These are phyloP conservation scores for Apiotrichum mycotoxinovorans DNA, from an alignment of 1,284 basidiomycete genomes.

Conservation along the genomic window DNA sequence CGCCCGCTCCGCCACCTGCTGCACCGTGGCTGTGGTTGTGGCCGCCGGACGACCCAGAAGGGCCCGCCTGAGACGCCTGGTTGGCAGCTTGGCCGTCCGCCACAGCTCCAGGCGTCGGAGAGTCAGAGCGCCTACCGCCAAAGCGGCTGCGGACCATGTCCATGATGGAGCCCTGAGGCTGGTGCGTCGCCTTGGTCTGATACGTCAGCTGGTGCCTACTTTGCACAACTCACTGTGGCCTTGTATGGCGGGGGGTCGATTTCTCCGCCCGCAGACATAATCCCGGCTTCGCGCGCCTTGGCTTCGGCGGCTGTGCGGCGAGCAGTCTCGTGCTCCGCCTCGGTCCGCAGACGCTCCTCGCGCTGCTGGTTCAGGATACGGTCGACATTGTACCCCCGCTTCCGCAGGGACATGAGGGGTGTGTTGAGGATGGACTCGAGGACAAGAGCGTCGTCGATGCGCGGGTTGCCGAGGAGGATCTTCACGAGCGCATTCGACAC, in stretches of 20 bases:
- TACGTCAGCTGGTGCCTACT: neutral
- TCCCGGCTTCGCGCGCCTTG: neutral
- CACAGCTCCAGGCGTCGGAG: neutral
- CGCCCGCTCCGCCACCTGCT: neutral
- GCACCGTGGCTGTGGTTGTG: neutral
- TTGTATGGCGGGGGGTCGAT: neutral
- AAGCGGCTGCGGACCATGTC: conserved; percentile 3
- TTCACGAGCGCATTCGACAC: conserved; percentile 58
- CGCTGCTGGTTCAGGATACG: conserved; percentile 82
- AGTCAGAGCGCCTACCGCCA: neutral
- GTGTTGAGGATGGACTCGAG: conserved; percentile 77
- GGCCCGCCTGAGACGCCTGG: too few species aligned
- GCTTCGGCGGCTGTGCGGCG: neutral
- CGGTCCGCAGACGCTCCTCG: conserved; percentile 64
- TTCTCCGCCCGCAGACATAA: neutral
- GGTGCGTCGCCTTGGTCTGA: neutral
- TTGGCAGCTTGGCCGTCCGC: neutral
- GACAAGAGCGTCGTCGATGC: conserved; percentile 76
- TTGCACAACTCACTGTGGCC: neutral
- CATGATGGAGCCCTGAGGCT: neutral
- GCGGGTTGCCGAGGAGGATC: conserved; percentile 67
- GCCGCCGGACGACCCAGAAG: neutral
- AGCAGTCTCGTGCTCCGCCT: conserved; percentile 33
- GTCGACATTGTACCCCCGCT: conserved; percentile 68
- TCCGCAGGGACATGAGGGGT: conserved; percentile 73